phyloP scores from a whole-genome alignment of 1,139 yeast genomes.

The Pichia sp. region DNA sequence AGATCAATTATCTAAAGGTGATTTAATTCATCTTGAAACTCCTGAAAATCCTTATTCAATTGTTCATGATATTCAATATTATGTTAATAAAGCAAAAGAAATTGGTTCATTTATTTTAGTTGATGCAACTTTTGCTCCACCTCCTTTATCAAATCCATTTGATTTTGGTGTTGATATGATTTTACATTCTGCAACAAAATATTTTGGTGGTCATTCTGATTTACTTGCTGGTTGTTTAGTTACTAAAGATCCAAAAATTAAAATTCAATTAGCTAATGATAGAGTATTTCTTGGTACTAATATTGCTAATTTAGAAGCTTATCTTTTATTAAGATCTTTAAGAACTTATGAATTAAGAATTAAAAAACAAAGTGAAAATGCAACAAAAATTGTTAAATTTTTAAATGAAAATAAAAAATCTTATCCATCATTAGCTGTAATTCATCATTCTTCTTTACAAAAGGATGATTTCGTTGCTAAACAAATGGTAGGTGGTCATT shows the following conservation, averaged over 20 bases:
- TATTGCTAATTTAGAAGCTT: slow-evolving; percentile 71
- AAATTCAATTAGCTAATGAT: slow-evolving; percentile 46
- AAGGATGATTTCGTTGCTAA: slow-evolving; percentile 51
- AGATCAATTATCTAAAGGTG: slow-evolving; percentile 53
- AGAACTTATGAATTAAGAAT: slow-evolving; percentile 74
- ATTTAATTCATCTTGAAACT: slow-evolving; percentile 75
- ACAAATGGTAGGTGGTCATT: slow-evolving; percentile 60
- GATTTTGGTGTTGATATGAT: slow-evolving; percentile 74
- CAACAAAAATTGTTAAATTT: slow-evolving; percentile 54
- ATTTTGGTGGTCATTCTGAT: slow-evolving; percentile 93
- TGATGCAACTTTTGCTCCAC: slow-evolving; percentile 92
- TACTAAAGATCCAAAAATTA: slow-evolving; percentile 46
- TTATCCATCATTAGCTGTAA: slow-evolving; percentile 43
- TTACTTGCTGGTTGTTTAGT: slow-evolving; percentile 73
- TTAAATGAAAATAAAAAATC: slow-evolving; percentile 43
- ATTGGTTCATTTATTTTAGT: slow-evolving; percentile 69
- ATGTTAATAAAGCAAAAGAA: slow-evolving; percentile 63
- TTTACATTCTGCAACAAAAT: slow-evolving; percentile 87
- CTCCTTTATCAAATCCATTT: slow-evolving; percentile 79
- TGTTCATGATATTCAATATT: slow-evolving; percentile 51
- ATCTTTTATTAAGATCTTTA: slow-evolving; percentile 66
- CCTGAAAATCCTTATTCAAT: slow-evolving; percentile 82
- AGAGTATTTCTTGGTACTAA: slow-evolving; percentile 70
- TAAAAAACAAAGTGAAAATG: slow-evolving; percentile 56
- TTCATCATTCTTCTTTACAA: slow-evolving; percentile 75